These are phyloP conservation scores for Casuarina equisetifolia DNA, from an alignment of 306 rosid species.

Conservation along the genomic window DNA sequence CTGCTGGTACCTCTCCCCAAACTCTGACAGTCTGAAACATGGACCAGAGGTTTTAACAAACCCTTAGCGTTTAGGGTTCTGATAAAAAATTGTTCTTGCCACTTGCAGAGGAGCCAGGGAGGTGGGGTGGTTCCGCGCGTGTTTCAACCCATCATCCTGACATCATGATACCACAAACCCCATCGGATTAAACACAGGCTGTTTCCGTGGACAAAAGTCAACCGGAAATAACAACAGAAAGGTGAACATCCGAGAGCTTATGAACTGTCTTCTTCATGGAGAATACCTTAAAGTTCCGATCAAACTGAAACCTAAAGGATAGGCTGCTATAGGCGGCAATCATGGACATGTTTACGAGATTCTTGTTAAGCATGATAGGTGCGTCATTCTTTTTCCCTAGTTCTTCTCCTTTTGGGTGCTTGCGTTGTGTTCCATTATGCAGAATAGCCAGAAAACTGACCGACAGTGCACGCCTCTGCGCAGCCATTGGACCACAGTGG, in stretches of 20 bases:
- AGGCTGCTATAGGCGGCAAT: not conserved
- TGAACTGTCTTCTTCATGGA: no score
- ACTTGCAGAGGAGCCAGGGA: not conserved
- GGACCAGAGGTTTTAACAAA: conserved; percentile 27
- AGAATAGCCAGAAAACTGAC: not conserved
- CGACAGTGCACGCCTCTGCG: conserved; percentile 11
- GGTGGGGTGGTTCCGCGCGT: conserved; percentile 5
- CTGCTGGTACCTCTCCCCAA: conserved; percentile 20
- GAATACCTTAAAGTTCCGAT: no score
- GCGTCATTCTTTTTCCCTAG: not conserved
- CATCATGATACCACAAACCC: not conserved
- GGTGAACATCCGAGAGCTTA: no score
- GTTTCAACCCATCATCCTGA: not conserved
- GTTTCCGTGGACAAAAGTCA: not conserved
- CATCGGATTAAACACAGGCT: no score
- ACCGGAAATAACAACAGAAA: not conserved
- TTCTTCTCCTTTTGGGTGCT: not conserved
- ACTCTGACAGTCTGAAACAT: conserved; percentile 28
- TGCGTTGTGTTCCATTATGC: not conserved
- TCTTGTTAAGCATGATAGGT: not conserved
- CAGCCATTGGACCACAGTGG: conserved; percentile 11
- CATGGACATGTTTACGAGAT: not conserved
- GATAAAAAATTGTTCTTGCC: not conserved
- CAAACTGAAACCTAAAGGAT: not conserved
- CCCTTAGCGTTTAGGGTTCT: not conserved